A percentile compares a stretch with the other conserved stretches of the same genome.
Evolutionary conservation across 1,139 yeast genomes (phyloP).

Genomic region (Arxiozyma bovina): DNA sequence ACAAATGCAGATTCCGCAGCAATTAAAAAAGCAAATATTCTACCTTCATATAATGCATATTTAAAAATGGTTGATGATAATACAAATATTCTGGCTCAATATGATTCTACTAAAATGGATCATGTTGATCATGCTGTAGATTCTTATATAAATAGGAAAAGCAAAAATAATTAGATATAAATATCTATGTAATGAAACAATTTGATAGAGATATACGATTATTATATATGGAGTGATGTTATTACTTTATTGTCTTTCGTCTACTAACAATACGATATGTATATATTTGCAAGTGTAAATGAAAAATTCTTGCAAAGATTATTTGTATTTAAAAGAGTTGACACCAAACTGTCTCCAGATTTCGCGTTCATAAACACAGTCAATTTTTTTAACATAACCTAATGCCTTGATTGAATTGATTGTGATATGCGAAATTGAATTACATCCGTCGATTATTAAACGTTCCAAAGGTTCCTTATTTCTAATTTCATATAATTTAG

Average conservation of each 20-base stretch:
- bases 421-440: slow-evolving; percentile 25
- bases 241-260: background rate
- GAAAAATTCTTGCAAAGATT: background rate
- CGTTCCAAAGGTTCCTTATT: slow-evolving; percentile 15
- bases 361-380: slow-evolving; percentile 24
- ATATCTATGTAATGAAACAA: background rate
- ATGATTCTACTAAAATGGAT: background rate
- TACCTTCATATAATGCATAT: background rate
- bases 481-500: slow-evolving; percentile 14
- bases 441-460: slow-evolving; percentile 25
- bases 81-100: background rate
- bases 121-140: background rate
- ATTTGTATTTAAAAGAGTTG: slow-evolving; percentile 20
- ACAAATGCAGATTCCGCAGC: background rate
- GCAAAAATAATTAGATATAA: background rate
- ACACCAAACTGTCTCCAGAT: slow-evolving; percentile 27
- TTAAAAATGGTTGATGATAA: background rate
- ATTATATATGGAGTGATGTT: background rate
- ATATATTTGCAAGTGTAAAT: background rate
- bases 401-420: slow-evolving; percentile 19
- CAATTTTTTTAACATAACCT: slow-evolving; percentile 17
- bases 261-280: background rate
- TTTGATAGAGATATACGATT: background rate
- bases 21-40: background rate
- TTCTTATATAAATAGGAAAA: background rate